Percentiles rank a stretch among this genome's conserved stretches.
Conservation (phyloP, 2,329 filamentous ascomycete species). For the Ambrosiella xylebori region DNA sequence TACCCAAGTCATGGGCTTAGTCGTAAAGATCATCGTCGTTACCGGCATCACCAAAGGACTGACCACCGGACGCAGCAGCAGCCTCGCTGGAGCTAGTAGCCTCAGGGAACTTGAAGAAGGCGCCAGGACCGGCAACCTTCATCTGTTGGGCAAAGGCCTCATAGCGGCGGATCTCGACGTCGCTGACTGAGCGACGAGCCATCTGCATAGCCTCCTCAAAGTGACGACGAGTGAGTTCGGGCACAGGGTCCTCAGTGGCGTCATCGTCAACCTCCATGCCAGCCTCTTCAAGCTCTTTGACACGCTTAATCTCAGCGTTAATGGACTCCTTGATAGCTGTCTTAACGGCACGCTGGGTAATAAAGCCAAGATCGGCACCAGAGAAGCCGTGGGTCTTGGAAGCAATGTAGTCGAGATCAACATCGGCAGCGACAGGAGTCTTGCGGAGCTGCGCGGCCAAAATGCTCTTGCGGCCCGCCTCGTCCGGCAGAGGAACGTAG, state of each 20-base stretch:
- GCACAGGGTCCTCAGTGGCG: slow-evolving; percentile 80
- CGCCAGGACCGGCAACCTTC: slow-evolving; percentile 92
- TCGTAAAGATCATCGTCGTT: slow-evolving; percentile 97
- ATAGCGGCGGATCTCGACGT: slow-evolving; percentile 95
- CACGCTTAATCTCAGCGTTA: slow-evolving; percentile 67
- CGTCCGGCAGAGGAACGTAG: slow-evolving; percentile 92
- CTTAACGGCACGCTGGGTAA: slow-evolving; percentile 97
- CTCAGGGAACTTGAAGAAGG: slow-evolving; percentile 93
- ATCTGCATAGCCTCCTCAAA: slow-evolving; percentile 98
- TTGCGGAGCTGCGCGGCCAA: slow-evolving; percentile 94
- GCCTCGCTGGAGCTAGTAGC: slow-evolving; percentile 41
- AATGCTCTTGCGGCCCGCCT: slow-evolving; percentile 74
- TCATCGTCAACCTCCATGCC: slow-evolving; percentile 57
- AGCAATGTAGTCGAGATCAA: slow-evolving; percentile 82
- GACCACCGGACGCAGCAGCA: slow-evolving; percentile 28
- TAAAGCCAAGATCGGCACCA: slow-evolving; percentile 97
- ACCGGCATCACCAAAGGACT: slow-evolving; percentile 65
- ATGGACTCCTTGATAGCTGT: slow-evolving; percentile 98
- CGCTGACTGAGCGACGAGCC: slow-evolving; percentile 82
- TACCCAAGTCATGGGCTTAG: slow-evolving; percentile 1
- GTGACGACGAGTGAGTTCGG: slow-evolving; percentile 86
- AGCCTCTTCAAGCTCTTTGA: slow-evolving; percentile 73
- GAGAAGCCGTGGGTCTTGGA: slow-evolving; percentile 98
- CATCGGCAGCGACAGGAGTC: slow-evolving; percentile 76
- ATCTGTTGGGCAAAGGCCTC: slow-evolving; percentile 97